Evolutionary conservation across 1,284 basidiomycete genomes (phyloP).

Genomic region (Sanghuangporus weigelae): DNA sequence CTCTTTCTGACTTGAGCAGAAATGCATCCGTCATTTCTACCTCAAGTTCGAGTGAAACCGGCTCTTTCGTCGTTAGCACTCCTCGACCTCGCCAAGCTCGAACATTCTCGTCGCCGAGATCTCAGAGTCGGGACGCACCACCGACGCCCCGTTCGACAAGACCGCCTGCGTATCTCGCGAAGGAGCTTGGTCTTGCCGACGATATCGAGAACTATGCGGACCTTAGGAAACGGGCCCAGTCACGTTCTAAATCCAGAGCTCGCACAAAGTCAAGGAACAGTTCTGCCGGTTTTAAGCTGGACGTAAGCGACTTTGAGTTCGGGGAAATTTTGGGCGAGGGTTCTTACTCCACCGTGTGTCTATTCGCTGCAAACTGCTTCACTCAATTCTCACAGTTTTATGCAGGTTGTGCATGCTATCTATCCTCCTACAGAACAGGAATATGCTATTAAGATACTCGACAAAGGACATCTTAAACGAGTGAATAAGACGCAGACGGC

Average conservation of each 20-base stretch:
- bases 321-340: constrained; percentile 71
- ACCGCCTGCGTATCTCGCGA: constrained; percentile 56
- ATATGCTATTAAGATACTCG: constrained; percentile 74
- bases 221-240: constrained; percentile 25
- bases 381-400: not conserved
- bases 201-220: constrained; percentile 23
- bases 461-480: constrained; percentile 68
- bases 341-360: constrained; percentile 69
- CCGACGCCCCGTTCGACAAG: constrained; percentile 38
- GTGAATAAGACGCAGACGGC: constrained; percentile 63
- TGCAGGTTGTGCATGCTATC: constrained; percentile 56
- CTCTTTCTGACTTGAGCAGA: constrained; percentile 61
- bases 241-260: constrained; percentile 30
- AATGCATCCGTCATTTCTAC: constrained; percentile 71
- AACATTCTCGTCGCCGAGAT: constrained; percentile 62
- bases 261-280: constrained; percentile 35
- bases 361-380: not conserved
- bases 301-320: constrained; percentile 64
- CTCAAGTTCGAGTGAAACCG: constrained; percentile 52
- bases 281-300: constrained; percentile 42
- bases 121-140: constrained; percentile 46
- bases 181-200: constrained; percentile 48
- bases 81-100: constrained; percentile 55
- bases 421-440: constrained; percentile 52
- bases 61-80: constrained; percentile 37